Base-by-base conservation (phyloP, 2,329 filamentous ascomycete species). In the Fusarium phyllophilum region DNA sequence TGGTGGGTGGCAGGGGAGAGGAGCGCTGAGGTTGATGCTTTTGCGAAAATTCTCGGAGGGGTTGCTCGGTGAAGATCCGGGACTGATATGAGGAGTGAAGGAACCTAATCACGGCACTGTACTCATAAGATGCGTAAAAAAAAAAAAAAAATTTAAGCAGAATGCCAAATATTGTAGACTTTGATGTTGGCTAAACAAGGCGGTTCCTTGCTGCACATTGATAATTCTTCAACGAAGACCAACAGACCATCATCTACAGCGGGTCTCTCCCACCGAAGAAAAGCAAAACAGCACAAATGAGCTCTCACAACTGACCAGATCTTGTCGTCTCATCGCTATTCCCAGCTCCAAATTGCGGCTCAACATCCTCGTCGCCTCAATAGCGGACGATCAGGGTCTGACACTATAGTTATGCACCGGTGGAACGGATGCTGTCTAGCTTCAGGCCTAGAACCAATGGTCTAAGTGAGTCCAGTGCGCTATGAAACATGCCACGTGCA, bases 401-500 rank as follows among this genome's bases (percentile, higher is more conserved):
- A 1, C 22, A 42, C 60, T 59, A 48, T 34, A 45, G 6, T 62
- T 29, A 39, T 20, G 41, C n/a, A 17, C 13, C 29, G n/a, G 34
- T 13, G 44, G 22, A 62, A 26, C 34, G 34, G 31, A 62, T 41
- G 39, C 22, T 31, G 41, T 46, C 29, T 38, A 62, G 24, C 26
- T 18, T 31, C 51, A 26, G 17, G 48, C 57, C 41, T 46, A 41
- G 36, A 56, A 60, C 61, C 31, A 48, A 60, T 33, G 15, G 22
- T 26, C 33, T 15, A 20, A 6, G 17, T 18, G 18, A 18, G 18
- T 54, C 24, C 24, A 55, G 34, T 55, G 15, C 51, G 18, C 36
- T 24, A 14, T 55, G 58, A 62, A 48, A 66, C 48, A n/a, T 60
- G 62, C 34, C 38, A 59, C 42, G 42, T 59, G 42, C 33, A 17